These are phyloP conservation scores for Straminergon stramineum DNA, from an alignment of 225 moss, liverwort and hornwort species.

Conservation along the genomic window DNA sequence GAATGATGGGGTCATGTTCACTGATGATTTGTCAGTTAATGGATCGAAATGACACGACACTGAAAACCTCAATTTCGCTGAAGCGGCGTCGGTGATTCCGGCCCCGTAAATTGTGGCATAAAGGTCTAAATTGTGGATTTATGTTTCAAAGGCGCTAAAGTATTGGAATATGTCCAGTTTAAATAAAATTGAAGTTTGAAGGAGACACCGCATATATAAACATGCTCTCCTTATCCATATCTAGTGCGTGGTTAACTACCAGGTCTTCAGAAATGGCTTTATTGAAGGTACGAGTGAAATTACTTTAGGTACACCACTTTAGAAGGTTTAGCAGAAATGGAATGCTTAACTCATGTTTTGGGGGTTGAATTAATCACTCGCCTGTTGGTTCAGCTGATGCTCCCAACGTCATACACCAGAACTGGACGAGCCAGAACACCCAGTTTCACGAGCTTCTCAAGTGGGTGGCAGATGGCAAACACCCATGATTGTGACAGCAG, in stretches of 20 bases:
- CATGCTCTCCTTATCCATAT: not conserved
- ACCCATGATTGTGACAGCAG: not conserved
- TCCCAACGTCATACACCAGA: not conserved
- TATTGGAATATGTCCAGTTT: not conserved
- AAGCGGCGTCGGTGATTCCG: not conserved
- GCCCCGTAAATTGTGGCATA: not conserved
- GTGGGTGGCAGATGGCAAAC: not conserved
- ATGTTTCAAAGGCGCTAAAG: not conserved
- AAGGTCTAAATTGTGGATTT: too few species aligned
- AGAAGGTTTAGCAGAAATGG: not conserved
- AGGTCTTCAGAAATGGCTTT: not conserved
- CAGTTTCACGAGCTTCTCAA: not conserved
- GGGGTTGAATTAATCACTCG: not conserved
- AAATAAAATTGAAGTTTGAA: not conserved
- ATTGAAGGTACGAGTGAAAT: not conserved
- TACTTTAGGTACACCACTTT: not conserved
- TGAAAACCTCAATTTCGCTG: not conserved
- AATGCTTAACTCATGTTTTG: not conserved
- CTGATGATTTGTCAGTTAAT: not conserved
- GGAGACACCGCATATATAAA: not conserved
- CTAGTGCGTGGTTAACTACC: not conserved
- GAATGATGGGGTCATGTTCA: not conserved
- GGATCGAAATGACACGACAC: not conserved
- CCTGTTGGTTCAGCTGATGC: not conserved
- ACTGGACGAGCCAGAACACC: not conserved